These are phyloP conservation scores for Ganoderma resinaceum DNA, from an alignment of 1,284 basidiomycete genomes.

Conservation along the genomic window DNA sequence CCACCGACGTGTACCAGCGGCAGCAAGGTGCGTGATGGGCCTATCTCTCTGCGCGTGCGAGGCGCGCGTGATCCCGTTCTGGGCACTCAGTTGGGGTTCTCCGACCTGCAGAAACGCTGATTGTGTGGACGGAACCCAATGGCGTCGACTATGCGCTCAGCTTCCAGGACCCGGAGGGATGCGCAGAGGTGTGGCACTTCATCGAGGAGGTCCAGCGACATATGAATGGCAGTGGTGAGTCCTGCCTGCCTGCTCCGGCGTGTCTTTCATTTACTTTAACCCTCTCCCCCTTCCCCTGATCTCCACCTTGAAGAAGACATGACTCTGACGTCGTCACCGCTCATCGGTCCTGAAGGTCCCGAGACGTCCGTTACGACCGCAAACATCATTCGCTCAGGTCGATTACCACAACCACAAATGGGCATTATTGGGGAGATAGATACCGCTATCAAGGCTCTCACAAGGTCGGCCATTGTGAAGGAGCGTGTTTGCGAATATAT, in stretches of 20 bases:
- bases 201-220: slow-evolving; percentile 94
- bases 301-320: slow-evolving; percentile 49
- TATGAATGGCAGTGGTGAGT: slow-evolving; percentile 68
- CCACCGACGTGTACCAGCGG: slow-evolving; percentile 88
- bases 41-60: slow-evolving; percentile 19
- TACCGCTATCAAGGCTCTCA: slow-evolving; percentile 73
- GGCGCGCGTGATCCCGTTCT: slow-evolving; percentile 16
- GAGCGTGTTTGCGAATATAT: slow-evolving; percentile 88
- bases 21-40: slow-evolving; percentile 78
- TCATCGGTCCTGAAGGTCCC: slow-evolving; percentile 61
- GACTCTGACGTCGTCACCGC: slow-evolving; percentile 62
- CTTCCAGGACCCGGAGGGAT: slow-evolving; percentile 97
- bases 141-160: slow-evolving; percentile 96
- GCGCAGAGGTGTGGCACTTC: slow-evolving; percentile 97
- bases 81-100: slow-evolving; percentile 9
- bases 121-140: slow-evolving; percentile 98
- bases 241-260: slow-evolving; percentile 13
- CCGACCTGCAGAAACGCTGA: slow-evolving; percentile 81
- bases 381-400: slow-evolving; percentile 71
- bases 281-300: slow-evolving; percentile 10
- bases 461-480: slow-evolving; percentile 70
- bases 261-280: slow-evolving; percentile 17
- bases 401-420: slow-evolving; percentile 73
- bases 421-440: slow-evolving; percentile 82
- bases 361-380: slow-evolving; percentile 67